These are phyloP conservation scores for Hymenoscyphus repandus DNA, from an alignment of 2,329 filamentous ascomycete genomes.

Conservation along the genomic window DNA sequence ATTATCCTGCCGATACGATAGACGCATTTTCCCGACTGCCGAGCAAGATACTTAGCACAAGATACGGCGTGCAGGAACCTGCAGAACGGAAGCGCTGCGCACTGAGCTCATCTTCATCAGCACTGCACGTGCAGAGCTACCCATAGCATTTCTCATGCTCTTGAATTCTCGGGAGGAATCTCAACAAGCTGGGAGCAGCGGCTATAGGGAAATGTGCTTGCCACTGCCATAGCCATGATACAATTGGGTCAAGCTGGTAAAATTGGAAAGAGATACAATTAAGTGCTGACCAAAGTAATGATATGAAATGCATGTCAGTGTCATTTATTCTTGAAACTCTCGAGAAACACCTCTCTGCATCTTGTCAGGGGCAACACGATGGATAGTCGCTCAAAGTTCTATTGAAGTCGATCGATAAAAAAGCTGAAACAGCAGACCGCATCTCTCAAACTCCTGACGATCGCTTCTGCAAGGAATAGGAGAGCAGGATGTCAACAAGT, in stretches of 20 bases:
- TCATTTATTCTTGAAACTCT: background rate
- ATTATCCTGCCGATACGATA: background rate
- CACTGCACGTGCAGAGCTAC: background rate
- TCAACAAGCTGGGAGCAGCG: too few species aligned
- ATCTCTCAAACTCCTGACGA: background rate
- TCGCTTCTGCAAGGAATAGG: background rate
- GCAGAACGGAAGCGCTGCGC: constrained; percentile 1
- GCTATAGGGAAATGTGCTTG: too few species aligned
- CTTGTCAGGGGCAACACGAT: background rate
- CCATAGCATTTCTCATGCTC: too few species aligned
- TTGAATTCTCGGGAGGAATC: too few species aligned
- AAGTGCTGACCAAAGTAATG: too few species aligned
- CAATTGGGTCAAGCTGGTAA: too few species aligned
- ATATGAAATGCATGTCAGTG: background rate
- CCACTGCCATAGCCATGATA: too few species aligned
- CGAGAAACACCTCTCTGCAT: background rate
- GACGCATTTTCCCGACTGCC: background rate
- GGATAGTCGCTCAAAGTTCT: background rate
- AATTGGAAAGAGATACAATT: too few species aligned
- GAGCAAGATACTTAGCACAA: too few species aligned
- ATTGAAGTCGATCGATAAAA: background rate
- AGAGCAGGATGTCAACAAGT: background rate
- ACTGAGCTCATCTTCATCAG: background rate
- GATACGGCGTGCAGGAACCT: background rate
- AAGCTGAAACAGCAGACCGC: background rate